phyloP scores from a whole-genome alignment of 768 basidiomycete species.

The Lepiota venenata region DNA sequence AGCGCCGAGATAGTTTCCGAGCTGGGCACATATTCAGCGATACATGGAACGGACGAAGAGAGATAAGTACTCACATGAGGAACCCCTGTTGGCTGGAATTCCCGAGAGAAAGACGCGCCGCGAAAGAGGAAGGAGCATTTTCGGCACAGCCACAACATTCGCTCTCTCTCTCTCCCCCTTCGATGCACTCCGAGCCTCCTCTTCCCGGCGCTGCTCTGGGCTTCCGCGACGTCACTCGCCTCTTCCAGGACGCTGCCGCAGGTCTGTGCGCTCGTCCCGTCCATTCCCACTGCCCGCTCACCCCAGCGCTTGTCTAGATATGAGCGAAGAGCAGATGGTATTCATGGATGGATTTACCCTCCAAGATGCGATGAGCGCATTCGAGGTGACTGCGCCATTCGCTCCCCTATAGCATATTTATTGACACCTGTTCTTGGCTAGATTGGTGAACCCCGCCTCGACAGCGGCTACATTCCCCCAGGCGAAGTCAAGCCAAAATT shows the following conservation, averaged over 20 bases:
- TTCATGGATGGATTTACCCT: conserved; percentile 70
- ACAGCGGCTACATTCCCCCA: conserved; percentile 63
- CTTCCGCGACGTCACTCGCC: conserved; percentile 60
- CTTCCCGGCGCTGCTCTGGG: conserved; percentile 55
- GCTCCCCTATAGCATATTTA: not conserved
- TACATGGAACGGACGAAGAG: not conserved
- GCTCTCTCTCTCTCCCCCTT: not conserved
- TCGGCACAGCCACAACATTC: conserved; percentile 28
- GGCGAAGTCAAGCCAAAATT: conserved; percentile 48
- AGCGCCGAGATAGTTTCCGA: conserved; percentile 94
- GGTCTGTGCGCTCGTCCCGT: conserved; percentile 38
- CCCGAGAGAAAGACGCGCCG: conserved; percentile 74
- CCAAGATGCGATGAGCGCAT: conserved; percentile 91
- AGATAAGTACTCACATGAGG: conserved; percentile 63
- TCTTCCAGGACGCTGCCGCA: conserved; percentile 57
- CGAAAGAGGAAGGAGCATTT: conserved; percentile 17
- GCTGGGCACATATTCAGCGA: conserved; percentile 37
- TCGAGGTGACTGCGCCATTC: conserved; percentile 55
- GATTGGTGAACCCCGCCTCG: conserved; percentile 90
- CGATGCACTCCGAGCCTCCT: conserved; percentile 10
- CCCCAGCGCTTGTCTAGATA: conserved; percentile 33
- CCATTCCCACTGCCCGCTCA: not conserved
- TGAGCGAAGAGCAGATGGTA: conserved; percentile 60
- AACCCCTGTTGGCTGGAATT: conserved; percentile 90
- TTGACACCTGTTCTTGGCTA: conserved; percentile 28